These are phyloP conservation scores for Xenosphaeropsis pyriputrescens DNA, from an alignment of 2,329 filamentous ascomycete species.

Conservation along the genomic window DNA sequence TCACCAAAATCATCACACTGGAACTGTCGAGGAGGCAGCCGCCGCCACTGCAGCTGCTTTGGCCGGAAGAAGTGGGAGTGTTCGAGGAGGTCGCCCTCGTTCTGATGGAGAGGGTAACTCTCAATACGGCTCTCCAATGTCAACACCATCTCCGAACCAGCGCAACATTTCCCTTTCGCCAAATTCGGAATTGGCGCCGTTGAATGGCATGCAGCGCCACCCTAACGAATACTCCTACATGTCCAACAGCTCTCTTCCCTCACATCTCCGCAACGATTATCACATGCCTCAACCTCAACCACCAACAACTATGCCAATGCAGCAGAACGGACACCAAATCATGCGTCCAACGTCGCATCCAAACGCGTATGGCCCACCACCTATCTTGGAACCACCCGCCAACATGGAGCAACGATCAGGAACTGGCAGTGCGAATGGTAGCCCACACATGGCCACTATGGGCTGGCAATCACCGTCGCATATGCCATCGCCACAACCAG, in stretches of 20 bases:
- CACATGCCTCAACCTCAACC: slow-evolving; percentile 38
- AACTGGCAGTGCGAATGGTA: slow-evolving; percentile 57
- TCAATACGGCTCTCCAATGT: slow-evolving; percentile 56
- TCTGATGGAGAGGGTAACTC: slow-evolving; percentile 62
- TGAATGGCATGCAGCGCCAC: slow-evolving; percentile 42
- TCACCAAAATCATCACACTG: slow-evolving; percentile 91
- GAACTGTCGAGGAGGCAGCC: slow-evolving; percentile 86
- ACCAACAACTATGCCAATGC: slow-evolving; percentile 41
- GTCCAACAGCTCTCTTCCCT: slow-evolving; percentile 64
- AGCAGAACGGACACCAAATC: slow-evolving; percentile 21
- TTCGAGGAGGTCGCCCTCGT: slow-evolving; percentile 30
- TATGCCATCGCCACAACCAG: slow-evolving; percentile 45
- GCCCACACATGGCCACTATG: slow-evolving; percentile 60
- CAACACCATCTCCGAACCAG: slow-evolving; percentile 74
- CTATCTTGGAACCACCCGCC: slow-evolving; percentile 60
- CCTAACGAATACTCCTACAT: slow-evolving; percentile 58
- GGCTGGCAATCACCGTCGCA: slow-evolving; percentile 83
- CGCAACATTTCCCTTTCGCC: slow-evolving; percentile 70
- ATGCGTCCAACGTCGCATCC: slow-evolving; percentile 76
- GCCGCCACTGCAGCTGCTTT: slow-evolving; percentile 78
- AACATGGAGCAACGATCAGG: slow-evolving; percentile 64
- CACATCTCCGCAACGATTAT: slow-evolving; percentile 61
- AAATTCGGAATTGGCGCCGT: slow-evolving; percentile 54
- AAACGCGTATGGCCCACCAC: slow-evolving; percentile 64
- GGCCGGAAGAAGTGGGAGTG: slow-evolving; percentile 30